Base-by-base conservation (phyloP, 192 early-diverging fungal species). In the Jimgerdemannia lactiflua region DNA sequence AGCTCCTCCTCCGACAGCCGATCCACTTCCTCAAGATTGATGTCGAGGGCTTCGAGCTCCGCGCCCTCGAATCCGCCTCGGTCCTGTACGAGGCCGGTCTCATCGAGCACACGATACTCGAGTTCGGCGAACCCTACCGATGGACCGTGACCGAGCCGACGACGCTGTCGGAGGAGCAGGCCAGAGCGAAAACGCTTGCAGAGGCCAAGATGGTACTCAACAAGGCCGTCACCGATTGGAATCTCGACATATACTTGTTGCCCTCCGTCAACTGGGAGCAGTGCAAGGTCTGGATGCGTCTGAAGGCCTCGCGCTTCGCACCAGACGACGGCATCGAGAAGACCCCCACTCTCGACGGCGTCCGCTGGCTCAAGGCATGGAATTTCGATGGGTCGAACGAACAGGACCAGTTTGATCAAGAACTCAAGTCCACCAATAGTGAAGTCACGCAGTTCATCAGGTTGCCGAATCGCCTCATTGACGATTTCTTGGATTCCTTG, bases 21-120 rank as follows among this genome's bases (percentile, higher is more conserved):
- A 81, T 81, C 65, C 80, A 81, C 73, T 81, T 81, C 67, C 70
- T 81, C 18, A 81, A 81, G 72, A 77, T 81, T 29, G 80, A 81
- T 69, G 80, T 81, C 17, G 80, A 81, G 70, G 80, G 80, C 3
- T 81, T 81, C 65, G 80, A 81, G 44, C 59, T 81, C n/a, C 72
- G 43, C 20, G 75, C 80, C 17, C 64, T 81, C 3, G 70, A 77
- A 40, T 77, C 76, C 7, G 80, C 80, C 9, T 63, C 68, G 42
- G 43, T 42, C n/a, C 70, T 81, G 7, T 81, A 71, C 65, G 80
- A 81, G 41, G 41, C 65, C 3, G 64, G 67, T 4, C 59, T 81
- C 3, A 76, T 81, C 8, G 76, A 81, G 18, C 66, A 81, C 64
- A 71, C 72, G 29, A 73, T 81, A 3, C 80, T 81, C 74, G 80